Evolutionary conservation across 2,329 filamentous ascomycete genomes (phyloP).

Genomic region (Huntiella abstrusa): DNA sequence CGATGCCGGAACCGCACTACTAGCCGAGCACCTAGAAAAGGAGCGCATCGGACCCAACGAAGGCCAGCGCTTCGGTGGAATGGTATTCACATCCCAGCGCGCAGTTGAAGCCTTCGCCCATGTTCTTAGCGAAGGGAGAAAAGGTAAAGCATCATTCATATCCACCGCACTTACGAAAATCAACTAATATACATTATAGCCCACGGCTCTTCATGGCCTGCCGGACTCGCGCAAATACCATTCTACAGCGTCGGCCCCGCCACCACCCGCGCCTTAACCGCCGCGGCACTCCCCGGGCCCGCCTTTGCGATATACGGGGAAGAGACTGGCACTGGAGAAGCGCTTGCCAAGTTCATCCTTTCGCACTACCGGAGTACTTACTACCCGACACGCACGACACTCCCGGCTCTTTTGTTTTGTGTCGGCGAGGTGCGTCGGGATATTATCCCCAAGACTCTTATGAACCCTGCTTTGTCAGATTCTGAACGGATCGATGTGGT

Average conservation of each 20-base stretch:
- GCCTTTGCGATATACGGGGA: slow-evolving; percentile 52
- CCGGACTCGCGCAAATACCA: slow-evolving; percentile 26
- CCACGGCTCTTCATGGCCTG: slow-evolving; percentile 3
- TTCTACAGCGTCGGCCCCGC: slow-evolving; percentile 69
- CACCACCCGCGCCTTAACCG: slow-evolving; percentile 51
- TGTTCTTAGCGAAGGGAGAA: slow-evolving; percentile 25
- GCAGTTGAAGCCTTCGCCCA: slow-evolving; percentile 61
- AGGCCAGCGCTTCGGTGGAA: slow-evolving; percentile 41
- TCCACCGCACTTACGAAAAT: not conserved
- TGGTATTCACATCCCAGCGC: slow-evolving; percentile 70
- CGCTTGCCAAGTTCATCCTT: slow-evolving; percentile 59
- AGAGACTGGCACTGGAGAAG: slow-evolving; percentile 70
- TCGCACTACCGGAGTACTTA: slow-evolving; percentile 46
- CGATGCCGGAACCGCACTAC: slow-evolving; percentile 33
- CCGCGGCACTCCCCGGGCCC: slow-evolving; percentile 4
- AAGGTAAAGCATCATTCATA: slow-evolving; percentile 1
- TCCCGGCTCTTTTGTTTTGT: slow-evolving; percentile 60
- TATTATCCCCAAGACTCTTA: slow-evolving; percentile 69
- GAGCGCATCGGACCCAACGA: slow-evolving; percentile 21
- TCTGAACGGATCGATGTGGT: slow-evolving; percentile 44
- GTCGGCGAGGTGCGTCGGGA: slow-evolving; percentile 82
- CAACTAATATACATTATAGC: slow-evolving; percentile 1
- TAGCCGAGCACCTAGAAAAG: slow-evolving; percentile 31
- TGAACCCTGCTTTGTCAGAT: slow-evolving; percentile 31
- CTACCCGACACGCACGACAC: slow-evolving; percentile 24